Evolutionary conservation across 139 green algal genomes (phyloP).

Genomic region (Micractinium conductrix): DNA sequence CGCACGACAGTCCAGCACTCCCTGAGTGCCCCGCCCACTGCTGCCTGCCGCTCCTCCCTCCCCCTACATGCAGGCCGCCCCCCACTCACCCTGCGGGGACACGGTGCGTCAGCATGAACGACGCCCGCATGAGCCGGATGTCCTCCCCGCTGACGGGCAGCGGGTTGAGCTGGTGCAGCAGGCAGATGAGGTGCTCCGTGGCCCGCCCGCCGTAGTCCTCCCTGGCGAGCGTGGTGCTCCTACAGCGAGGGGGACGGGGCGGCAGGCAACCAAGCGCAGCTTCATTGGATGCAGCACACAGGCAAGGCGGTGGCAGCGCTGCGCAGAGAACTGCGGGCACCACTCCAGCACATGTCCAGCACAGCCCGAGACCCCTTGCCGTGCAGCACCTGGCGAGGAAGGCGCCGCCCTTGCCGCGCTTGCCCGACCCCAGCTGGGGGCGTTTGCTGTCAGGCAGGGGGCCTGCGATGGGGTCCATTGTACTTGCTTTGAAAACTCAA

Average conservation of each 20-base stretch:
- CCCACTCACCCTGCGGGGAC: not conserved
- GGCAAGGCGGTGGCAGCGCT: not conserved
- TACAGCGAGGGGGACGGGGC: conserved; percentile 1
- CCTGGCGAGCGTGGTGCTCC: not conserved
- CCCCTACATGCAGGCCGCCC: not conserved
- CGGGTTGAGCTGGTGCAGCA: conserved; percentile 35
- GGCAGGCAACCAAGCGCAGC: not conserved
- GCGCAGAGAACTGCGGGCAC: not conserved
- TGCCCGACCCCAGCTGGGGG: no score
- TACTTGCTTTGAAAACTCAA: no score
- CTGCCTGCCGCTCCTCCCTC: not conserved
- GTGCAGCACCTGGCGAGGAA: not conserved
- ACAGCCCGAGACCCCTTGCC: no score
- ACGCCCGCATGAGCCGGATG: conserved; percentile 49
- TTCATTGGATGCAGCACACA: not conserved
- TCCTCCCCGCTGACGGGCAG: conserved; percentile 24
- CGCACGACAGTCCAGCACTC: no score
- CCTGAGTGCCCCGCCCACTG: no score
- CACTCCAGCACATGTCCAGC: not conserved
- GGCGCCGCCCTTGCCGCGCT: not conserved
- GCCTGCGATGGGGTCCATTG: no score
- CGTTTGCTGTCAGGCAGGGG: no score
- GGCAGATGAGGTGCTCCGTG: conserved; percentile 41
- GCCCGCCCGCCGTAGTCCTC: not conserved
- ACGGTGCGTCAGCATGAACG: conserved; percentile 58